These are phyloP conservation scores for Chaetomidium leptoderma DNA, from an alignment of 495 filamentous ascomycete genomes.

Conservation along the genomic window DNA sequence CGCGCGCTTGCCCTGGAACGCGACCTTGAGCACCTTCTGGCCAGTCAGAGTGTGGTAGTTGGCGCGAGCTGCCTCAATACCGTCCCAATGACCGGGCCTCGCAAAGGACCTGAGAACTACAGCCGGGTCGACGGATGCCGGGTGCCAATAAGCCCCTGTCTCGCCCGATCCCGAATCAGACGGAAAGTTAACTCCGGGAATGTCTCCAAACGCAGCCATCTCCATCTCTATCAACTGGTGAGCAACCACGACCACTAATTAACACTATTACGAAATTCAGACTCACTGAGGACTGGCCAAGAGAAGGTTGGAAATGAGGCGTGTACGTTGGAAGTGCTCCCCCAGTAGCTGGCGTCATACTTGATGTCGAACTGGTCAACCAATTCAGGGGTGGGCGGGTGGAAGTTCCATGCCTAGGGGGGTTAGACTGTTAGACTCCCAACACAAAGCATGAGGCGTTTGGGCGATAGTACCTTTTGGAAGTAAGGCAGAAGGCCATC, in stretches of 20 bases:
- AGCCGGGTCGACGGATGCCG: constrained; percentile 38
- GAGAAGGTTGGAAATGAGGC: constrained; percentile 36
- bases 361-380: constrained; percentile 32
- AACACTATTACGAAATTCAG: neutral
- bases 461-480: constrained; percentile 22
- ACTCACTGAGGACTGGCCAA: constrained; percentile 31
- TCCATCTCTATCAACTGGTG: constrained; percentile 19
- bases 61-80: constrained; percentile 24
- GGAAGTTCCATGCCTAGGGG: constrained; percentile 34
- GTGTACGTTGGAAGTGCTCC: constrained; percentile 35
- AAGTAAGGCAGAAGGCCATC: constrained; percentile 45
- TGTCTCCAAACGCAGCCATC: constrained; percentile 35
- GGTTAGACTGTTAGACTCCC: neutral
- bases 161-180: constrained; percentile 36
- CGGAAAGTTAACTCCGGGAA: constrained; percentile 37
- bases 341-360: constrained; percentile 37
- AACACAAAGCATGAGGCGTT: neutral
- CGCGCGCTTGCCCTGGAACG: constrained; percentile 32
- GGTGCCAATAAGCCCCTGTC: constrained; percentile 38
- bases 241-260: neutral
- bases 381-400: constrained; percentile 29
- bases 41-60: constrained; percentile 39
- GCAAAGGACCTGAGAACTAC: constrained; percentile 36
- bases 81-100: constrained; percentile 38
- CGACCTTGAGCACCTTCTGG: constrained; percentile 34